These are phyloP conservation scores for Trichosporon sp. DNA, from an alignment of 1,284 basidiomycete species.

Conservation along the genomic window DNA sequence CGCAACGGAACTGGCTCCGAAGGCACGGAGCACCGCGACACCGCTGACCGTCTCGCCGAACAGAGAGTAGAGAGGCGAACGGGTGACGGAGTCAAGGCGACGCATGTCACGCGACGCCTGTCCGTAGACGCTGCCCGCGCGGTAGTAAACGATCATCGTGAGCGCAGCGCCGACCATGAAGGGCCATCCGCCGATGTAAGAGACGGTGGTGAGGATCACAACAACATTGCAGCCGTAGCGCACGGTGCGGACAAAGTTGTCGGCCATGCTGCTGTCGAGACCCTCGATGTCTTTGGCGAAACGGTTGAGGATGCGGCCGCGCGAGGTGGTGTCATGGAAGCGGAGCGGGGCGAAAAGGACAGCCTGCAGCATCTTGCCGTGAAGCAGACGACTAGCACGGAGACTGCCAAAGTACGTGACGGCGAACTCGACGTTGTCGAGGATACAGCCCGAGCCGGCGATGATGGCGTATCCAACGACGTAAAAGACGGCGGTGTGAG, in stretches of 20 bases:
- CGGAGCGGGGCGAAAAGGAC: conserved; percentile 88
- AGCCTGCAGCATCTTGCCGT: conserved; percentile 73
- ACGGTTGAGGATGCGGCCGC: conserved; percentile 81
- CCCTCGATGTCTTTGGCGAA: conserved; percentile 95
- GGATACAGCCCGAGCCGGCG: conserved; percentile 47
- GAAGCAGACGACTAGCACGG: conserved; percentile 69
- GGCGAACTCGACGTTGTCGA: conserved; percentile 47
- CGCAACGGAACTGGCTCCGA: conserved; percentile 74
- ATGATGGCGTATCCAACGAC: conserved; percentile 71
- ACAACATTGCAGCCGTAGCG: conserved; percentile 59
- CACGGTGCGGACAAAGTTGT: conserved; percentile 73
- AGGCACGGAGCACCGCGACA: conserved; percentile 78
- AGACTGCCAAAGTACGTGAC: conserved; percentile 66
- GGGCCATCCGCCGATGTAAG: conserved; percentile 73
- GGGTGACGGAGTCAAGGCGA: conserved; percentile 81
- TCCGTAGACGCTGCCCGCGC: conserved; percentile 70
- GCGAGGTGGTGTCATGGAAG: conserved; percentile 89
- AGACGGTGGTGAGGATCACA: conserved; percentile 64
- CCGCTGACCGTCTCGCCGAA: conserved; percentile 89
- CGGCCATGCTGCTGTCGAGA: conserved; percentile 80
- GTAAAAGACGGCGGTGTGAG: conserved; percentile 69
- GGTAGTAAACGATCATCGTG: conserved; percentile 63
- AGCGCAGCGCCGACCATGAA: conserved; percentile 68
- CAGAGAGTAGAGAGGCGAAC: conserved; percentile 87
- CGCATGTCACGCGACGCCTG: conserved; percentile 88